Percentiles rank a stretch among this genome's conserved stretches.
These are phyloP conservation scores for Ustilago lituana DNA, from an alignment of 1,284 basidiomycete genomes.

Conservation along the genomic window DNA sequence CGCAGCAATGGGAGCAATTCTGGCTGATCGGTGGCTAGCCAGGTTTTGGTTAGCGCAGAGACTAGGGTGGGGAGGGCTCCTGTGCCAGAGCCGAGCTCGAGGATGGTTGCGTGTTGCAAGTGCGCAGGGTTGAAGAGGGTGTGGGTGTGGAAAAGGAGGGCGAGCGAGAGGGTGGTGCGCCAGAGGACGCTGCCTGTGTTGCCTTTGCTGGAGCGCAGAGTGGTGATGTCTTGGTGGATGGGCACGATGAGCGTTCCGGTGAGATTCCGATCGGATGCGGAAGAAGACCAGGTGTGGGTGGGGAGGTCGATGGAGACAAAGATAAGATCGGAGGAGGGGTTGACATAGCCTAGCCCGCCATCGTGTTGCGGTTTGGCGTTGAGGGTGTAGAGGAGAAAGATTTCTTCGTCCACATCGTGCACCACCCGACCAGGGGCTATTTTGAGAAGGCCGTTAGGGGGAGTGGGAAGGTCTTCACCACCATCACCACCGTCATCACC, in stretches of 20 bases:
- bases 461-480: conserved; percentile 5
- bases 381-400: conserved; percentile 51
- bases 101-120: conserved; percentile 24
- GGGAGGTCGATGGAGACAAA: conserved; percentile 30
- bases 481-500: not conserved
- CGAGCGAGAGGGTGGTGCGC: conserved; percentile 55
- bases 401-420: conserved; percentile 54
- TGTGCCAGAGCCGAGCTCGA: conserved; percentile 64
- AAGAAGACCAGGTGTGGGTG: conserved; percentile 15
- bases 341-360: conserved; percentile 52
- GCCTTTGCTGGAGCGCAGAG: conserved; percentile 50
- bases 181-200: conserved; percentile 63
- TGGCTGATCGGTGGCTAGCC: conserved; percentile 60
- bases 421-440: conserved; percentile 15
- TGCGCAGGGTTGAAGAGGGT: conserved; percentile 17
- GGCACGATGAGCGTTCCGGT: conserved; percentile 16
- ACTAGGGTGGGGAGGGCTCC: conserved; percentile 54
- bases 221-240: conserved; percentile 52
- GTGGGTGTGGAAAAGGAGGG: conserved; percentile 22
- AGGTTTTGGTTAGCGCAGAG: conserved; percentile 24
- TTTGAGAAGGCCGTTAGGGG: conserved; percentile 15
- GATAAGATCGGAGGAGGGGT: conserved; percentile 36
- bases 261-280: conserved; percentile 20
- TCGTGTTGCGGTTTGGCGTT: conserved; percentile 31
- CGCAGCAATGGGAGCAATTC: conserved; percentile 49